These are phyloP conservation scores for Peribolospora kevripleyi DNA, from an alignment of 768 basidiomycete species.

Conservation along the genomic window DNA sequence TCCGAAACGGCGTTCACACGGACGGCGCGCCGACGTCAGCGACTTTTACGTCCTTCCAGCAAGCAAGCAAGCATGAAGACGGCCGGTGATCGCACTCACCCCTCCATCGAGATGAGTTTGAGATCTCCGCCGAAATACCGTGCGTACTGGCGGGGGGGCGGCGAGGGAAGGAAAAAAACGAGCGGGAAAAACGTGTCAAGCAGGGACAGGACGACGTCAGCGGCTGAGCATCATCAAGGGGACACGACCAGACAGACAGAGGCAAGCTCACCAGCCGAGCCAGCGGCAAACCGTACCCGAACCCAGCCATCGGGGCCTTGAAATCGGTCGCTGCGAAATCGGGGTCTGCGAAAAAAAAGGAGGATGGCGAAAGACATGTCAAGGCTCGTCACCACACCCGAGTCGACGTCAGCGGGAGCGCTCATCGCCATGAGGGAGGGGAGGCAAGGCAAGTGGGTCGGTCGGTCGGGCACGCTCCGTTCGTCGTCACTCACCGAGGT, in stretches of 20 bases:
- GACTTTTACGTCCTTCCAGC: background rate
- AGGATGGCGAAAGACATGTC: too few relatives aligned
- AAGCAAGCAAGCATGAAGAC: background rate
- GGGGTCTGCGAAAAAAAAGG: constrained; percentile 6
- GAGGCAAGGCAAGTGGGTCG: background rate
- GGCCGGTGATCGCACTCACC: constrained; percentile 17
- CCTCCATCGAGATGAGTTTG: constrained; percentile 89
- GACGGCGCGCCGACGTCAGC: background rate
- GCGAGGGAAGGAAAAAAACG: background rate
- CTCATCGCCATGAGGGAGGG: too few relatives aligned
- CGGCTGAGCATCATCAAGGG: constrained; percentile 5
- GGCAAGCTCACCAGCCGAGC: constrained; percentile 32
- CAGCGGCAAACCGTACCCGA: constrained; percentile 62
- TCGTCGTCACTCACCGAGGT: background rate
- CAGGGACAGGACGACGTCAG: constrained; percentile 20
- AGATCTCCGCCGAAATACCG: constrained; percentile 65
- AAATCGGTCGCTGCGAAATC: constrained; percentile 43
- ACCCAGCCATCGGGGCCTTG: constrained; percentile 94
- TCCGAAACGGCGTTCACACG: background rate
- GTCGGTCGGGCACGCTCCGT: background rate
- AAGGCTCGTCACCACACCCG: background rate
- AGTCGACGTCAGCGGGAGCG: background rate
- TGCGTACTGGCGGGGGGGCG: constrained; percentile 37
- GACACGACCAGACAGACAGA: too few relatives aligned
- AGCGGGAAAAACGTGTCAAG: constrained; percentile 12